Percentiles rank a stretch among this genome's conserved stretches.
phyloP scores from a whole-genome alignment of 2,329 filamentous ascomycete genomes.

The Cercospora sp. region DNA sequence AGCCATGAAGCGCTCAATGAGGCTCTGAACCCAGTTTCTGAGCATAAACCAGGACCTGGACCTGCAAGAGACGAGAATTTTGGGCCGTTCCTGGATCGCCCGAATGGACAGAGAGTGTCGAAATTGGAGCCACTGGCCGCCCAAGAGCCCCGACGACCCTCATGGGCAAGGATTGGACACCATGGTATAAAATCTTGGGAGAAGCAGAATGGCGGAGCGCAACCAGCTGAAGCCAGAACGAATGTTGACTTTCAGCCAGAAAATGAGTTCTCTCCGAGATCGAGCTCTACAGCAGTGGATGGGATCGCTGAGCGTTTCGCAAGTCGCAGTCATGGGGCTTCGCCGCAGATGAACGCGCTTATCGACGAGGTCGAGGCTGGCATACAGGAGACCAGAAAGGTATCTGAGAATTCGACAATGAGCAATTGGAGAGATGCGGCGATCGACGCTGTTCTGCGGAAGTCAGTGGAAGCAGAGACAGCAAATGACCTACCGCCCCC shows the following conservation, averaged over 20 bases:
- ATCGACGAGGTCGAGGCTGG: neutral
- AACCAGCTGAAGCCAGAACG: neutral
- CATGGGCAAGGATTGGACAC: constrained; percentile 13
- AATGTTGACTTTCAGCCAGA: neutral
- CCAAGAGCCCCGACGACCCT: neutral
- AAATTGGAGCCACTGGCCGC: neutral
- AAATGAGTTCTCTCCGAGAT: neutral
- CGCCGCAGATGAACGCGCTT: neutral
- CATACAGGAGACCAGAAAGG: neutral
- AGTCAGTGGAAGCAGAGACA: constrained; percentile 6
- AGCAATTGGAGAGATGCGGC: constrained; percentile 12
- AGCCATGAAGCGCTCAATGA: neutral
- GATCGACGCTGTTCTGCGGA: constrained; percentile 13
- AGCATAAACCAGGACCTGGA: neutral
- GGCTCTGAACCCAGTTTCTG: neutral
- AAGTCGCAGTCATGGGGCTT: neutral
- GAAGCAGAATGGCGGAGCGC: neutral
- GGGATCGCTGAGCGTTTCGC: neutral
- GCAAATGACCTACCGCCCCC: neutral
- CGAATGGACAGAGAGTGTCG: neutral
- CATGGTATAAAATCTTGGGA: constrained; percentile 8
- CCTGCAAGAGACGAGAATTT: neutral
- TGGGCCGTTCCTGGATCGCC: neutral
- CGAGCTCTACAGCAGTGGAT: no score
- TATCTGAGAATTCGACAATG: constrained; percentile 1